Evolutionary conservation across 495 filamentous ascomycete genomes (phyloP).

Genomic region (Aspergillus avenaceus): DNA sequence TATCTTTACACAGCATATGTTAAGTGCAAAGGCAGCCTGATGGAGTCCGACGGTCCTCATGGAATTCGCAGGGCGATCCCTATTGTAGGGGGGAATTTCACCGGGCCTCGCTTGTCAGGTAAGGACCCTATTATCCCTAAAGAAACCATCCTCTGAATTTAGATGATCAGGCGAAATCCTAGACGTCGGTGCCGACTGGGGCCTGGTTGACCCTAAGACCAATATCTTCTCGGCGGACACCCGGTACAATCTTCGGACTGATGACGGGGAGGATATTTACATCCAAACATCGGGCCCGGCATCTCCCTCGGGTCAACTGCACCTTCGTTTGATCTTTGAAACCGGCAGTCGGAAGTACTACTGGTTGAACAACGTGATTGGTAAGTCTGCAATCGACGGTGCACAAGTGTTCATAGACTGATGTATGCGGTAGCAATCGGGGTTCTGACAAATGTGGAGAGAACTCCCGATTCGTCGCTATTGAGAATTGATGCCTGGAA

Average conservation of each 20-base stretch:
- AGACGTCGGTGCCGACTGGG: slow-evolving; percentile 32
- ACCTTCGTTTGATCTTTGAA: slow-evolving; percentile 25
- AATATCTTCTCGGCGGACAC: slow-evolving; percentile 30
- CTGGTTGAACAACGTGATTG: slow-evolving; percentile 33
- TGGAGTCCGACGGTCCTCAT: slow-evolving; percentile 17
- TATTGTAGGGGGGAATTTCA: slow-evolving; percentile 32
- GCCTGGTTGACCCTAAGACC: slow-evolving; percentile 20
- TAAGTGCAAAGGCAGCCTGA: slow-evolving; percentile 18
- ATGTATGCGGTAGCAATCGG: slow-evolving; percentile 20
- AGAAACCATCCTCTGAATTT: neutral
- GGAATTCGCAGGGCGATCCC: slow-evolving; percentile 25
- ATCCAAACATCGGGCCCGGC: slow-evolving; percentile 23
- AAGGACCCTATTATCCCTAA: neutral
- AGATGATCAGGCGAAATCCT: slow-evolving; percentile 20
- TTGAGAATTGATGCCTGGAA: slow-evolving; percentile 32
- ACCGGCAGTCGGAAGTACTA: slow-evolving; percentile 27
- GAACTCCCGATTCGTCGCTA: slow-evolving; percentile 7
- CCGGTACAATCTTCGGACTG: slow-evolving; percentile 27
- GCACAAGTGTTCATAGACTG: neutral
- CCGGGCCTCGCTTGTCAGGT: slow-evolving; percentile 24
- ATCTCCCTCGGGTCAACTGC: slow-evolving; percentile 19
- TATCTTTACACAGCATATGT: slow-evolving; percentile 29
- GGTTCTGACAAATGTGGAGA: slow-evolving; percentile 12
- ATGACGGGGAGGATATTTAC: slow-evolving; percentile 28
- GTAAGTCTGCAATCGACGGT: slow-evolving; percentile 11